Evolutionary conservation across 1,284 basidiomycete genomes (phyloP), one percentile per base, ranked within the genome.

Genomic region (Trichosporon faecale): DNA sequence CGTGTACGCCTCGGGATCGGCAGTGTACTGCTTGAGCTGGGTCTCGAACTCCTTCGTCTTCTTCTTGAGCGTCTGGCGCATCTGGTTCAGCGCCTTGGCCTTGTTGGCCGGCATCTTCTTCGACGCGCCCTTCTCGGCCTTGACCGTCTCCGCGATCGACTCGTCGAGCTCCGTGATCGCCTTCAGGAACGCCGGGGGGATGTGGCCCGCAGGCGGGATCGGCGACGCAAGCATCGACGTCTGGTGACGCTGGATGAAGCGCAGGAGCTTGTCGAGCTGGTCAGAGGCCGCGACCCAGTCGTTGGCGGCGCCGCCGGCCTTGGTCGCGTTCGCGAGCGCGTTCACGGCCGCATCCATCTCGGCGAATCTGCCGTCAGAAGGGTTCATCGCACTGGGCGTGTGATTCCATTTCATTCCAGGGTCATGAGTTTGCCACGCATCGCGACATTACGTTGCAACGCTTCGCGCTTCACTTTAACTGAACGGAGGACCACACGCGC

Each of bases 81-180:
- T 94, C 29, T 91, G 91, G 75, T 95, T 98, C 77, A 98, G 87
- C 0, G 95, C 95, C 81, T 94, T 95, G 64, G 94, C 92, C 80
- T 96, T 96, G 74, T 89, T 91, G 0, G 94, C 93, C 77, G 96
- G 96, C 91, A 97, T 94, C 86, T 98, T 99, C 86, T 98, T 98
- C 84, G 91, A 91, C 2, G 92, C 84, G 73, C 74, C 90, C 88
- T 96, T 96, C 83, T 95, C 94, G 80, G 91, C 91, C 27, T 91
- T 87, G 61, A 93, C 84, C 3, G 94, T 90, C 46, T 85, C 85
- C 76, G 88, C 91, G 76, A 98, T 86, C 57, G 91, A 90, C 57
- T 86, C 84, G 77, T 99, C 95, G 65, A 99, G 89, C 74, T 86
- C 88, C 69, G 88, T 83, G 65, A 99, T 86, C 33, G 90, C 89